phyloP scores from a whole-genome alignment of 139 green algal genomes.

The Chlorella sp. region DNA sequence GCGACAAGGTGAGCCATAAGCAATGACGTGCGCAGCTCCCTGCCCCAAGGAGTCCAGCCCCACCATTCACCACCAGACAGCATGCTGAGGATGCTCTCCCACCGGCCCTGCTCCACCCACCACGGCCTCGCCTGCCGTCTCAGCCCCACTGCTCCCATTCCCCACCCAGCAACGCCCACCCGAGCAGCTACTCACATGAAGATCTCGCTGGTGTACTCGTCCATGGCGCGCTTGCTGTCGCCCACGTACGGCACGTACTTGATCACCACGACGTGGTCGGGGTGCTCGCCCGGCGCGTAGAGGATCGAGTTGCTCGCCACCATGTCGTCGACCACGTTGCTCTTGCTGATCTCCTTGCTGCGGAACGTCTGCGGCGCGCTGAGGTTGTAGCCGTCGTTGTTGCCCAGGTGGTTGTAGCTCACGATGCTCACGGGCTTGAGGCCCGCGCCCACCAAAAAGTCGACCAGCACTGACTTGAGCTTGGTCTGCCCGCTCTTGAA shows the following conservation, averaged over 20 bases:
- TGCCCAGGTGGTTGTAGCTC: conserved; percentile 99
- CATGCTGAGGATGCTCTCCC: too few species aligned
- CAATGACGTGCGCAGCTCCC: neutral
- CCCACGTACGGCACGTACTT: conserved; percentile 98
- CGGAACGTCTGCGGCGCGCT: conserved; percentile 79
- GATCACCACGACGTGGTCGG: conserved; percentile 99
- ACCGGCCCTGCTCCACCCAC: too few species aligned
- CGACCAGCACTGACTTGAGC: conserved; percentile 98
- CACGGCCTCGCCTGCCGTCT: too few species aligned
- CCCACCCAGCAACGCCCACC: too few species aligned
- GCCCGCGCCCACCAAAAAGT: conserved; percentile 95
- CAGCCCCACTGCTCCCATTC: too few species aligned
- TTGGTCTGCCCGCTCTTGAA: conserved; percentile 98
- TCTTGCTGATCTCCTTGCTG: conserved; percentile 94
- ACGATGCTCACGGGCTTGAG: conserved; percentile 98
- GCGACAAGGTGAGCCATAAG: neutral
- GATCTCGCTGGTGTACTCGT: conserved; percentile 98
- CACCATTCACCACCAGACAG: too few species aligned
- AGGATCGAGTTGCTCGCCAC: conserved; percentile 90
- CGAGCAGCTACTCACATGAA: conserved; percentile 45
- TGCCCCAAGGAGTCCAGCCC: too few species aligned
- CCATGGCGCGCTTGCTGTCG: conserved; percentile 98
- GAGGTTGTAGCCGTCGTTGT: conserved; percentile 99
- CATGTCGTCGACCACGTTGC: conserved; percentile 99
- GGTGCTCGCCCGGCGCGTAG: conserved; percentile 92